These are phyloP conservation scores for Citrus sinensis DNA, from an alignment of 345 rosid species.

Conservation along the genomic window DVS_A1.0 CM039164.1:26091001-26091500, in stretches of 20 bases:
- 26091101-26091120: constrained; percentile 55
- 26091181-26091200: constrained; percentile 56
- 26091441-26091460: too few species aligned
- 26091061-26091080: constrained; percentile 80
- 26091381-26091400: not conserved
- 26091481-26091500: too few species aligned
- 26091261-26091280: constrained; percentile 23
- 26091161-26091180: constrained; percentile 58
- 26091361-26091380: not conserved
- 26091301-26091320: constrained; percentile 26
- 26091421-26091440: too few species aligned
- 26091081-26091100: constrained; percentile 94
- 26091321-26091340: not conserved
- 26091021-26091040: constrained; percentile 74
- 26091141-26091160: constrained; percentile 84
- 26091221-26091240: constrained; percentile 26
- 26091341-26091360: not conserved
- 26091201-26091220: constrained; percentile 85
- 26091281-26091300: constrained; percentile 2
- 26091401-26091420: too few species aligned
- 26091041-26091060: constrained; percentile 56
- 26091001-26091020: constrained; percentile 68
- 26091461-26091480: too few species aligned
- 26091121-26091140: constrained; percentile 86
- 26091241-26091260: constrained; percentile 12